Base-by-base conservation (phyloP, 2,329 filamentous ascomycete species). In the Penicillium crustosum region DNA sequence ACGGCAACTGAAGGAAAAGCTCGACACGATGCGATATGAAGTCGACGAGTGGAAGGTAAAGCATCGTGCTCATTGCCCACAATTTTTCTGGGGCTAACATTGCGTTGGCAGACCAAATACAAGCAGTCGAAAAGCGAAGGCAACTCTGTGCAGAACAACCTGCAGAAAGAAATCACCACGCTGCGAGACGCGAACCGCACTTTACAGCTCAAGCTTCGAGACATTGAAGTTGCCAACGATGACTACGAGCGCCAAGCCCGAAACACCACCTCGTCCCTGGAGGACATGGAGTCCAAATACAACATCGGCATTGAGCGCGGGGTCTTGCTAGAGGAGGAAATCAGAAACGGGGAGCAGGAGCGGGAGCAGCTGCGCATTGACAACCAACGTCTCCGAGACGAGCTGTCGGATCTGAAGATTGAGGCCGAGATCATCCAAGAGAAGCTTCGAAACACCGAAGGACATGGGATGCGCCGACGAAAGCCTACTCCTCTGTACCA, bases 181-280 rank as follows among this genome's bases (percentile, higher is more conserved):
- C 82, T 99, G 68, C 89, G 94, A 70, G 93, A 99, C 65, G 76
- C 86, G 49, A 95, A 92, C 75, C 83, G 94, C 64, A 87, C 88
- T 4, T 78, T 97, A 60, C 89, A 94, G 69, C 81, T 96, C 62
- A 90, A 85, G 75, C 80, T 99, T 57, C 88, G 94, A 66, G 94
- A 99, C 74, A 96, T 93, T 67, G 94, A 99, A 77, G 94, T 99
- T 55, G 91, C 90, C 73, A 99, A 97, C 78, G 94, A 99, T 81
- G 94, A 99, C 76, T 97, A 93, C 73, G 94, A 99, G 80, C 88
- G 92, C 65, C 93, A 97, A 78, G 93, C 94, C 66, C 88, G 94
- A 67, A 94, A 97, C 76, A 97, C 93, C 29, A 93, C 91, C 36
- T 97, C 93, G 44, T 97, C 93, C 50, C 85, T 97, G 61, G 94